These are phyloP conservation scores for Termitomyces sp. DNA, from an alignment of 768 basidiomycete genomes.

Conservation along the genomic window DNA sequence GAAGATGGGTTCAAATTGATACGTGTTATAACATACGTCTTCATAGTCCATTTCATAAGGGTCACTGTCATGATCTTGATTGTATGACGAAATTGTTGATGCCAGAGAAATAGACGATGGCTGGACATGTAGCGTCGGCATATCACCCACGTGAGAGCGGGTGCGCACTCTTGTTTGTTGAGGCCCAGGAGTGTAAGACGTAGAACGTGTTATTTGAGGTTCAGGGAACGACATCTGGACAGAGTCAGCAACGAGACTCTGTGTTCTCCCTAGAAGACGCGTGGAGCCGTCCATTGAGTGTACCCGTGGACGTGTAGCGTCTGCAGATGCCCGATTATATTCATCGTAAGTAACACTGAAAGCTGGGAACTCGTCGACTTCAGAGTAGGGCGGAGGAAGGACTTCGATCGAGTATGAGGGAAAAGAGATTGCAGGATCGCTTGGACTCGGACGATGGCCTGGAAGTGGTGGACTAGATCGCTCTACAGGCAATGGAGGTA, in stretches of 20 bases:
- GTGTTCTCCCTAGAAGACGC: slow-evolving; percentile 32
- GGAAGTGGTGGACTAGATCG: slow-evolving; percentile 2
- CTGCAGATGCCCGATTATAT: slow-evolving; percentile 16
- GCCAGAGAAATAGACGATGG: slow-evolving; percentile 17
- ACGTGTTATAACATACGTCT: slow-evolving; percentile 25
- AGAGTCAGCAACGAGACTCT: slow-evolving; percentile 28
- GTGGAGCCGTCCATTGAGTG: slow-evolving; percentile 27
- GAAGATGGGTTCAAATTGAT: background rate
- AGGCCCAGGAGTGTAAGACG: slow-evolving; percentile 31
- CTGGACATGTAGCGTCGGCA: slow-evolving; percentile 22
- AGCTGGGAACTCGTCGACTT: slow-evolving; percentile 13
- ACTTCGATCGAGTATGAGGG: slow-evolving; percentile 29
- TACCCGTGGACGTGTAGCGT: slow-evolving; percentile 26
- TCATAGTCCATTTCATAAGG: slow-evolving; percentile 25
- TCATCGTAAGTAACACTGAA: slow-evolving; percentile 34
- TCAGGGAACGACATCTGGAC: slow-evolving; percentile 44
- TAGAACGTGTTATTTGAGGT: slow-evolving; percentile 41
- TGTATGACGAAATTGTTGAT: slow-evolving; percentile 36
- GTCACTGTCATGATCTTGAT: slow-evolving; percentile 33
- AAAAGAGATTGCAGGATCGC: slow-evolving; percentile 14
- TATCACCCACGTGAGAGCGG: slow-evolving; percentile 29
- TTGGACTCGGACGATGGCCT: background rate
- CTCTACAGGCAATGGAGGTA: background rate
- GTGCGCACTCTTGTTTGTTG: slow-evolving; percentile 15
- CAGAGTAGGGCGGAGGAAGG: slow-evolving; percentile 17